These are phyloP conservation scores for Senna siamea DNA, from an alignment of 306 rosid genomes.

Conservation along the genomic window DNA sequence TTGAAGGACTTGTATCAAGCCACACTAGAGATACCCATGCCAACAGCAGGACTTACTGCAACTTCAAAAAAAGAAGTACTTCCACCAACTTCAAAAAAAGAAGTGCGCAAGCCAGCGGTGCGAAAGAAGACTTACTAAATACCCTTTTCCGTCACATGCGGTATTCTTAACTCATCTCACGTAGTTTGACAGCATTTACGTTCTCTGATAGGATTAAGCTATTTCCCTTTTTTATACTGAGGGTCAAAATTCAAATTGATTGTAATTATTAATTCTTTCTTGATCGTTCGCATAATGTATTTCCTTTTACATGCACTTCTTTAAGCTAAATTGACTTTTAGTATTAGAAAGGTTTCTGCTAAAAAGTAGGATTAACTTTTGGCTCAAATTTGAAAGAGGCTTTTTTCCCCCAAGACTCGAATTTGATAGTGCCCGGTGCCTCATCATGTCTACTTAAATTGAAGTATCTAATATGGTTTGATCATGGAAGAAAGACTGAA, in stretches of 20 bases:
- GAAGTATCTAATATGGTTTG: background rate
- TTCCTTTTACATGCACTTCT: background rate
- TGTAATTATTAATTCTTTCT: conserved; percentile 32
- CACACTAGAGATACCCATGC: conserved; percentile 71
- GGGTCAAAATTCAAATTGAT: conserved; percentile 22
- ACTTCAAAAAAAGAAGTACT: conserved; percentile 62
- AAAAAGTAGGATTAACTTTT: too few relatives aligned
- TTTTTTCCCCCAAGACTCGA: too few relatives aligned
- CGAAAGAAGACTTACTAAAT: conserved; percentile 85
- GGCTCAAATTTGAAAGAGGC: too few relatives aligned
- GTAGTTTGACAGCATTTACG: conserved; percentile 44
- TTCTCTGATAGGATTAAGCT: conserved; percentile 41
- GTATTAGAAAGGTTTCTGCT: too few relatives aligned
- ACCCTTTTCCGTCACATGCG: conserved; percentile 19
- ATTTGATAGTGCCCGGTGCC: too few relatives aligned
- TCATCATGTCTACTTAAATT: too few relatives aligned
- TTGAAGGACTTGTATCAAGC: conserved; percentile 81
- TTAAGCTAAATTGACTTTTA: background rate
- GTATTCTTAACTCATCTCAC: conserved; percentile 36
- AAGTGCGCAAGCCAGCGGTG: conserved; percentile 66
- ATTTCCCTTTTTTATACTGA: conserved; percentile 18
- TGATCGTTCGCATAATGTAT: conserved; percentile 33
- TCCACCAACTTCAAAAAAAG: conserved; percentile 41
- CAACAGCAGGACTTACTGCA: conserved; percentile 68
- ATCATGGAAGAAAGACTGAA: background rate